Evolutionary conservation across 2,329 filamentous ascomycete genomes (phyloP).

Genomic region (Fusarium compactum): DNA sequence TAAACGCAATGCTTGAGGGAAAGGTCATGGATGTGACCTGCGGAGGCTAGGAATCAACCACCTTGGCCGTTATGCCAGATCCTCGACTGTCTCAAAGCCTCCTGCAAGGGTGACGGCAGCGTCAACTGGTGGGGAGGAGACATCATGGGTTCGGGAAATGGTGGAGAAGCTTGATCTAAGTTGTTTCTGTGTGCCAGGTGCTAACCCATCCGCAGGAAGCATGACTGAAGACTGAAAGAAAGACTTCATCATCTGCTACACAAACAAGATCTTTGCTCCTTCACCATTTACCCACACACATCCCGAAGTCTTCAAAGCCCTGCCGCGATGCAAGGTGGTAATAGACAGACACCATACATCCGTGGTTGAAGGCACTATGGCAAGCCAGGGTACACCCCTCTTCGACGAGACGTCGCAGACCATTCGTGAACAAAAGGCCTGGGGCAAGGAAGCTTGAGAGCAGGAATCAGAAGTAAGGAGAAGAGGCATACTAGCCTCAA

Average conservation of each 20-base stretch:
- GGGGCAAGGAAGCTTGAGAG: conserved; percentile 10
- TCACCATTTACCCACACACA: conserved; percentile 24
- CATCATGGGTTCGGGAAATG: conserved; percentile 44
- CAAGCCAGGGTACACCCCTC: conserved; percentile 27
- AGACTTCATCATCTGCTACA: conserved; percentile 36
- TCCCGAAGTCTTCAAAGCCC: conserved; percentile 31
- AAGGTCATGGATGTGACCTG: conserved; percentile 27
- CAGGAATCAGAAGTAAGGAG: conserved; percentile 22
- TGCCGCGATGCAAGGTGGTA: conserved; percentile 32
- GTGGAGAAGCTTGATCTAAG: conserved; percentile 44
- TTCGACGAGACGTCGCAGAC: conserved; percentile 18
- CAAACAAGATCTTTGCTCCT: conserved; percentile 20
- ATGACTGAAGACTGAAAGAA: conserved; percentile 33
- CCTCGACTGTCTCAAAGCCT: conserved; percentile 46
- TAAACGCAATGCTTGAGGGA: conserved; percentile 20
- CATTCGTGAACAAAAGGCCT: conserved; percentile 15
- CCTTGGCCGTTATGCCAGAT: conserved; percentile 50
- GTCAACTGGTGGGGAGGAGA: conserved; percentile 39
- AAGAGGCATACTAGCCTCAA: conserved; percentile 20
- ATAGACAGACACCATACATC: conserved; percentile 27
- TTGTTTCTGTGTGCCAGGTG: conserved; percentile 26
- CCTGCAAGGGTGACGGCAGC: conserved; percentile 48
- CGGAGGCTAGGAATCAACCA: conserved; percentile 36
- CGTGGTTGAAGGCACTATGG: conserved; percentile 7
- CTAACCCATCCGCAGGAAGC: conserved; percentile 22